These are phyloP conservation scores for Potentilla sterilis DNA, from an alignment of 306 rosid genomes.

Conservation along the genomic window DNA sequence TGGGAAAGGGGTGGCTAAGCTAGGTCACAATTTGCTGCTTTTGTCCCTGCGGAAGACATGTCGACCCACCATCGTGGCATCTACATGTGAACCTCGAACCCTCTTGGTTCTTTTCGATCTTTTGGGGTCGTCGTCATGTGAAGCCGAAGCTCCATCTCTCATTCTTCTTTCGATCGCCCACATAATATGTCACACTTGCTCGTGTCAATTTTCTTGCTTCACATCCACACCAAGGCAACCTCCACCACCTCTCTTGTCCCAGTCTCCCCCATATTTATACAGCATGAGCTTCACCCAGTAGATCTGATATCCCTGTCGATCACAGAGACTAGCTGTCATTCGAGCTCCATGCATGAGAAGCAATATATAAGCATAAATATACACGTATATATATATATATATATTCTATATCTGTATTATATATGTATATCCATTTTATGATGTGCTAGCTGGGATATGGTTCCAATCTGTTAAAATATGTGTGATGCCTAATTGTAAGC, in stretches of 20 bases:
- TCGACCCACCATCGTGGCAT: slow-evolving; percentile 25
- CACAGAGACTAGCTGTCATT: slow-evolving; percentile 24
- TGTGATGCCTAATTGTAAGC: slow-evolving; percentile 7
- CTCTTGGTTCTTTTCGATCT: slow-evolving; percentile 8
- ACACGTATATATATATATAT: not conserved
- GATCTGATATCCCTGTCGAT: slow-evolving; percentile 22
- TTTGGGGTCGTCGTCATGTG: slow-evolving; percentile 34
- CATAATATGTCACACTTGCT: slow-evolving; percentile 7
- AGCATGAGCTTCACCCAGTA: not conserved
- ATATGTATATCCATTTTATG: not conserved
- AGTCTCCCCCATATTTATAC: not conserved
- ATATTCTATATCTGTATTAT: not conserved
- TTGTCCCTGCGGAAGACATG: not conserved
- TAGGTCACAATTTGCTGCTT: not conserved
- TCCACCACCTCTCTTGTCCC: not conserved
- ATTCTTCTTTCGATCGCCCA: not conserved
- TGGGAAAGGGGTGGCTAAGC: not conserved
- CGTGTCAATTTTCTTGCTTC: slow-evolving; percentile 24
- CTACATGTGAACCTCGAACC: slow-evolving; percentile 35
- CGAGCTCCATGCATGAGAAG: slow-evolving; percentile 3
- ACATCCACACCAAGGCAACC: slow-evolving; percentile 11
- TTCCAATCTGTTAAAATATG: not conserved
- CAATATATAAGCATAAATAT: not conserved
- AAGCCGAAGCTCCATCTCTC: slow-evolving; percentile 15
- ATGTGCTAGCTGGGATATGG: not conserved